Conservation (phyloP, 75 land plant genomes). For the Picea glauca region DNA sequence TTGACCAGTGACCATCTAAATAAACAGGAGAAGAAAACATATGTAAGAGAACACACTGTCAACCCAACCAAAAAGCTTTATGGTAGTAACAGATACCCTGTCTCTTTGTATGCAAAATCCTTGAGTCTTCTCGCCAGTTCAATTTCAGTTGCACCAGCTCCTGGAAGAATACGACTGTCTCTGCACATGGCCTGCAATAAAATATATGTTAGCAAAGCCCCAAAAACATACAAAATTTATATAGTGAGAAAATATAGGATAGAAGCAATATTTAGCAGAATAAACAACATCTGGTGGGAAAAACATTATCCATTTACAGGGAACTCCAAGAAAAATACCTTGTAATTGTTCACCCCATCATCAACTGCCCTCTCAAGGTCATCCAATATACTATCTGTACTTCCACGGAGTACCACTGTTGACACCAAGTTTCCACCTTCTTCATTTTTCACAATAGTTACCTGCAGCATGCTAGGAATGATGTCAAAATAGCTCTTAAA, state of each 20-base stretch:
- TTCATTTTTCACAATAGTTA: slow-evolving; percentile 87
- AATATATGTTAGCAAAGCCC: not conserved
- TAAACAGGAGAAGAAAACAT: not conserved
- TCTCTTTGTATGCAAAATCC: slow-evolving; percentile 88
- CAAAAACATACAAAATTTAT: not conserved
- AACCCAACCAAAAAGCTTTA: not conserved
- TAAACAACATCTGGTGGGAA: not conserved
- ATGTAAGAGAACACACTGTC: not conserved
- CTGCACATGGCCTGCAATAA: slow-evolving; percentile 85
- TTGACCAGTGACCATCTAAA: not conserved
- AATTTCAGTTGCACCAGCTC: slow-evolving; percentile 99
- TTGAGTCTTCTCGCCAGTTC: slow-evolving; percentile 87
- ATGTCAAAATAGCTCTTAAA: slow-evolving; percentile 1
- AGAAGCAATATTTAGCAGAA: not conserved
- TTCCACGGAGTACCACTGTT: slow-evolving; percentile 91
- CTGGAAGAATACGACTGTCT: slow-evolving; percentile 89
- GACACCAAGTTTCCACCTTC: slow-evolving; percentile 86
- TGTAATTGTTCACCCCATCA: slow-evolving; percentile 97
- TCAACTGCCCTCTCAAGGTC: slow-evolving; percentile 99
- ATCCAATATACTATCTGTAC: slow-evolving; percentile 96
- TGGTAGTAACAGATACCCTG: slow-evolving; percentile 55
- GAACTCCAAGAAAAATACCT: slow-evolving; percentile 34
- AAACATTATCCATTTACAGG: too few species aligned
- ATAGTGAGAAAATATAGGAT: not conserved
- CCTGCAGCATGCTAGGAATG: slow-evolving; percentile 27